Base-by-base conservation (phyloP, 2,329 filamentous ascomycete genomes). In the Cryphonectria radicalis region DNA sequence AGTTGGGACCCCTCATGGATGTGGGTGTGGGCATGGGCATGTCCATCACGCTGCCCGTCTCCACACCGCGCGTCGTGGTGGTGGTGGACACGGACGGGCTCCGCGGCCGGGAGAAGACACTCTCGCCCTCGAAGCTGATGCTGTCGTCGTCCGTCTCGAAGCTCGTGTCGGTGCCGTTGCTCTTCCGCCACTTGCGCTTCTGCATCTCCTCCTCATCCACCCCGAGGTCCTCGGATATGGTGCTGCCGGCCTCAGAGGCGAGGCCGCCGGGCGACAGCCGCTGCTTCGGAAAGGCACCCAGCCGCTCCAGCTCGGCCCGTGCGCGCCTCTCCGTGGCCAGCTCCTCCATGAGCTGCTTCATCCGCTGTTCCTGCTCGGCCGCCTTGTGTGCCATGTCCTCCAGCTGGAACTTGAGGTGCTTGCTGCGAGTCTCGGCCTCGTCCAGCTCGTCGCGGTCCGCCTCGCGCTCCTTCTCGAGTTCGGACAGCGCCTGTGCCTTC, bases 21-120 rank as follows among this genome's bases (percentile, higher is more conserved):
- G 70, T 42, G 14, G 71, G 63, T 13, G 70, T 64, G 13, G 68
- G 62, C 11, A 73, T 63, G 25, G 74, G 63, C 50, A 72, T 71
- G 68, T 74, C 74, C 10, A 75, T 72, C 53, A 70, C 72, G 63
- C 70, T 70, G 59, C 66, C 59, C 42, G 66, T 73, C 63, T 74
- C 75, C n/a, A 67, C 66, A 25, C 73, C 70, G 73, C 76, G 78
- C 14, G 82, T 82, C 59, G 83, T 81, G 35, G 84, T 79, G 50
- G 68, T 69, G 50, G 72, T 73, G 7, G 72, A 73, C n/a, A 64
- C 67, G 0, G 88, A 87, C 1, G 89, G 89, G 75, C 88, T 90
- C 35, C 88, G 83, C 53, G 86, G 86, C 57, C 88, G 82, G 19
- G 88, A 90, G 76, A 91, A 91, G 55, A 91, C 83, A 76, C 88